phyloP scores from a whole-genome alignment of 179 eudicot species.

The Amaranthus tricolor region DNA sequence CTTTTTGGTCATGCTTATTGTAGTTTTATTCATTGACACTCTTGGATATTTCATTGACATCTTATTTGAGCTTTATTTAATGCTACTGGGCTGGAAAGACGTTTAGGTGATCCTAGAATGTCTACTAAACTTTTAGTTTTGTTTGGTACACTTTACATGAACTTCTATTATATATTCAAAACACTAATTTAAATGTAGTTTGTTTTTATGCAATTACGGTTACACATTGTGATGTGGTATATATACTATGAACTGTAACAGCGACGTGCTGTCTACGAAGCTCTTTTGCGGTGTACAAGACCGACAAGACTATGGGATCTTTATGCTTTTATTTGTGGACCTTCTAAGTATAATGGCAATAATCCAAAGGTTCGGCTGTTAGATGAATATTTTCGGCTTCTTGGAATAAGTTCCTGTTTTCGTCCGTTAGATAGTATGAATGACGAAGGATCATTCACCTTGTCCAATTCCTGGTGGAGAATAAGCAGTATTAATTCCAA shows the following conservation, averaged over 20 bases:
- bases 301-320: constrained; percentile 90
- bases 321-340: constrained; percentile 72
- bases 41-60: background rate
- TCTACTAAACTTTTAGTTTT: background rate
- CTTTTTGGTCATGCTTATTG: background rate
- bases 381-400: constrained; percentile 90
- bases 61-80: background rate
- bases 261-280: constrained; percentile 89
- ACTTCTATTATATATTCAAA: background rate
- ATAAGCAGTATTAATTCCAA: constrained; percentile 69
- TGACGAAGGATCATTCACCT: constrained; percentile 67
- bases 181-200: background rate
- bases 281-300: constrained; percentile 66
- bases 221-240: constrained; percentile 8
- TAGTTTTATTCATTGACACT: background rate
- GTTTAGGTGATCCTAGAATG: background rate
- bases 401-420: constrained; percentile 60
- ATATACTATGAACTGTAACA: constrained; percentile 31
- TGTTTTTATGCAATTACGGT: background rate
- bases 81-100: background rate
- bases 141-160: background rate
- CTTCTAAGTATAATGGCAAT: constrained; percentile 58
- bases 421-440: constrained; percentile 48
- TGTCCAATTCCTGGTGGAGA: constrained; percentile 83
- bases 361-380: constrained; percentile 73